Evolutionary conservation across 169 alveolate genomes (phyloP).

Genomic region (Plasmodium malariae): DNA sequence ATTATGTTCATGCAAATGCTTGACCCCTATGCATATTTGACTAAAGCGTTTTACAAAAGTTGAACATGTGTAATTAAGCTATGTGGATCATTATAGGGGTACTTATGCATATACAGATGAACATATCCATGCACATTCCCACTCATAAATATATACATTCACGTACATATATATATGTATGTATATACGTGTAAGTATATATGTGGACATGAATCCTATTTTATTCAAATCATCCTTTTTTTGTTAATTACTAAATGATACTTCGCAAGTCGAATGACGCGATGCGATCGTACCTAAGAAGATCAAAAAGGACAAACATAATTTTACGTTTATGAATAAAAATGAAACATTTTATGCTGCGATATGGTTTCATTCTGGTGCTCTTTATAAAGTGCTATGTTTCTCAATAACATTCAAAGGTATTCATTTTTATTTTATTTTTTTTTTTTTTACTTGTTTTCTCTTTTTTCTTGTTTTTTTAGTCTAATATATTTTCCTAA

Average conservation of each 20-base stretch:
- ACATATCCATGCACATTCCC: too few species aligned
- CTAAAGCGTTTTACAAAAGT: slow-evolving; percentile 70
- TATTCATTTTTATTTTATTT: neutral
- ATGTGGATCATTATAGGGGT: too few species aligned
- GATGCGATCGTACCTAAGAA: slow-evolving; percentile 25
- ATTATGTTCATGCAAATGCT: slow-evolving; percentile 80
- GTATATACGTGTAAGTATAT: neutral
- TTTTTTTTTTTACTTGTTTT: slow-evolving; percentile 43
- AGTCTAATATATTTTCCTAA: slow-evolving; percentile 60
- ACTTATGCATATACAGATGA: too few species aligned
- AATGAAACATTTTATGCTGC: too few species aligned
- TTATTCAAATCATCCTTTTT: too few species aligned
- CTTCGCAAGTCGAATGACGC: slow-evolving; percentile 30
- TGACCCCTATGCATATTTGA: slow-evolving; percentile 80
- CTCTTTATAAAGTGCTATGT: too few species aligned
- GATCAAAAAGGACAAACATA: too few species aligned
- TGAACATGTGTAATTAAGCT: too few species aligned
- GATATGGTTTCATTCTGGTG: too few species aligned
- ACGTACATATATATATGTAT: neutral
- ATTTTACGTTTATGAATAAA: too few species aligned
- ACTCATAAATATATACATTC: neutral
- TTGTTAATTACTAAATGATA: slow-evolving; percentile 34
- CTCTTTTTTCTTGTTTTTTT: slow-evolving; percentile 60
- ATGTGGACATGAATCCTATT: too few species aligned
- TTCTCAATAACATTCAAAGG: too few species aligned